Base-by-base conservation (phyloP, 768 basidiomycete species). In the Hygrophorus russula region DNA sequence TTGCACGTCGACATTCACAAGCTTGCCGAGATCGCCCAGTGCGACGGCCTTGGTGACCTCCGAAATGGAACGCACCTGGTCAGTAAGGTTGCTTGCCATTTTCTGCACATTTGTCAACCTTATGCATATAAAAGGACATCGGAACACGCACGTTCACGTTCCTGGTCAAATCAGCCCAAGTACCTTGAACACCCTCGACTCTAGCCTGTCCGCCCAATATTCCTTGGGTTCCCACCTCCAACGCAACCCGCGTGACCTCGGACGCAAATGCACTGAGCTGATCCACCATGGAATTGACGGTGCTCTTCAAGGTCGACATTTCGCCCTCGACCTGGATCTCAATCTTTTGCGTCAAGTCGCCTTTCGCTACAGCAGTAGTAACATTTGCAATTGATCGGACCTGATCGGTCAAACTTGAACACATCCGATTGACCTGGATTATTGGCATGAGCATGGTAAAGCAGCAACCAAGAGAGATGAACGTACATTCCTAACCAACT, bases 271-370 rank as follows among this genome's bases (percentile, higher is more conserved):
- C 85, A 51, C 83, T 80, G 50, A 93, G 61, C 44, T 85, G 84
- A 58, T 89, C 88, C 58, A 93, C 88, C 91, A 96, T 96, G n/a
- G 81, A 82, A 55, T 93, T 93, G 50, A 90, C 85, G 9, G 86
- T 89, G 64, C 69, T 60, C 54, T 86, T 87, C 61, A 89, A 69
- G 12, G 83, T 83, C 12, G 73, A 73, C 80, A 94, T 93, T 56
- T 94, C 91, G 39, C 71, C 74, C 56, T 87, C 82, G 49, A 86
- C 84, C 48, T 82, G 78, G 48, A 97, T 91, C 53, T 89, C 84
- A 56, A 97, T 89, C 69, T 89, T 92, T 64, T 89, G 86, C 1
- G 83, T 87, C 67, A 91, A 67, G 57, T 97, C 90, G 28, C 92
- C 92, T 35, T 78, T 76, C 14, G 92, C 92, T 46, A 96, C 90